A percentile compares a stretch with the other conserved stretches of the same genome.
Conservation (phyloP, 1,139 yeast species). For the Geotrichum candidum region DNA sequence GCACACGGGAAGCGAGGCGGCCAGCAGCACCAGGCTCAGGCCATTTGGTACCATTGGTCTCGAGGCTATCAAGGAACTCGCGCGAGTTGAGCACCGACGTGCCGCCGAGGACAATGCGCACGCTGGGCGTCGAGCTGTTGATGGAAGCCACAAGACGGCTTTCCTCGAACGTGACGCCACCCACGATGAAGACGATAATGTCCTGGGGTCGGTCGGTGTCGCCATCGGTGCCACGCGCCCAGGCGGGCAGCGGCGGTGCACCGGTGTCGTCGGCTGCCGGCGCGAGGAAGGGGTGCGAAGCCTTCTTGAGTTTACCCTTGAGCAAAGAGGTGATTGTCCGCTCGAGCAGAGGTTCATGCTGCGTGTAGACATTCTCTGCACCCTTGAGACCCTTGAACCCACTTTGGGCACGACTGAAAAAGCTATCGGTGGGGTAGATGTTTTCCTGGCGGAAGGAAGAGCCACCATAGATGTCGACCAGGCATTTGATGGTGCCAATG, state of each 20-base stretch:
- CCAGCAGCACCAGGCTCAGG: slow-evolving; percentile 20
- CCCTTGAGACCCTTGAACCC: slow-evolving; percentile 43
- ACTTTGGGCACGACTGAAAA: slow-evolving; percentile 40
- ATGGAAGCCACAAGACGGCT: slow-evolving; percentile 74
- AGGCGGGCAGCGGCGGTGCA: slow-evolving; percentile 34
- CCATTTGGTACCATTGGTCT: slow-evolving; percentile 27
- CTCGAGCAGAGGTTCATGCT: slow-evolving; percentile 72
- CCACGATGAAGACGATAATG: slow-evolving; percentile 72
- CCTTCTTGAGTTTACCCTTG: slow-evolving; percentile 45
- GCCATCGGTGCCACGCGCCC: slow-evolving; percentile 29
- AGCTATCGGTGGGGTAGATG: slow-evolving; percentile 39
- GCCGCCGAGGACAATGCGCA: slow-evolving; percentile 68
- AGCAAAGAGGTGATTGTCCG: slow-evolving; percentile 45
- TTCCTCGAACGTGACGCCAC: slow-evolving; percentile 92
- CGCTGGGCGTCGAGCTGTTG: slow-evolving; percentile 48
- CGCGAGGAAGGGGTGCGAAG: slow-evolving; percentile 46
- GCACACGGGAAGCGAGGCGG: slow-evolving; percentile 20
- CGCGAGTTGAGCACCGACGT: slow-evolving; percentile 59
- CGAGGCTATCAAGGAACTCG: slow-evolving; percentile 44
- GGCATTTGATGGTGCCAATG: slow-evolving; percentile 20
- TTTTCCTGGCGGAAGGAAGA: slow-evolving; percentile 42
- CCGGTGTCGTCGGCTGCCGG: slow-evolving; percentile 19
- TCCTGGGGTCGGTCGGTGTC: slow-evolving; percentile 51
- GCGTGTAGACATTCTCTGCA: slow-evolving; percentile 56
- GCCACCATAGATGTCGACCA: slow-evolving; percentile 38